phyloP scores from a whole-genome alignment of 495 filamentous ascomycete species.

The Clohesyomyces aquaticus region DNA sequence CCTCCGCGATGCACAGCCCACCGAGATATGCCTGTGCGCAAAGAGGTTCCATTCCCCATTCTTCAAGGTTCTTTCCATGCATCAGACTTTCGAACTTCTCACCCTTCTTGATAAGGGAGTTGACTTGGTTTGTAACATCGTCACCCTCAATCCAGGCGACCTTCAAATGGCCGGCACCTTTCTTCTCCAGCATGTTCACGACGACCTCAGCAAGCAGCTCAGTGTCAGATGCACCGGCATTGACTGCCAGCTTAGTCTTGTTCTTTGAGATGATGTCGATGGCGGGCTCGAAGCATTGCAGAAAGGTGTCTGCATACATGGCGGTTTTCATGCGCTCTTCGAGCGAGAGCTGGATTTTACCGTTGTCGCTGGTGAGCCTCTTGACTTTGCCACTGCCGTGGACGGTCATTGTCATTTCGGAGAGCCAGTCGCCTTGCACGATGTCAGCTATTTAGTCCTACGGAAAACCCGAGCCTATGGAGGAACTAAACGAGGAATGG shows the following conservation, averaged over 20 bases:
- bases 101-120: constrained; percentile 24
- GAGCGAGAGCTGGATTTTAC: constrained; percentile 22
- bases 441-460: not conserved
- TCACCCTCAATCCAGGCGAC: constrained; percentile 41
- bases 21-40: constrained; percentile 44
- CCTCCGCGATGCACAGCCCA: constrained; percentile 41
- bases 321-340: constrained; percentile 33
- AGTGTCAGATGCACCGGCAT: constrained; percentile 34
- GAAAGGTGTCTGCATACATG: constrained; percentile 37
- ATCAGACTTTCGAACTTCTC: constrained; percentile 32
- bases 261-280: constrained; percentile 30
- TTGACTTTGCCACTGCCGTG: constrained; percentile 36
- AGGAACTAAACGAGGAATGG: no score
- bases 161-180: constrained; percentile 33
- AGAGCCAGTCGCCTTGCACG: constrained; percentile 36
- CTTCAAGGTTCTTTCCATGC: constrained; percentile 35
- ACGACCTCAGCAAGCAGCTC: constrained; percentile 31
- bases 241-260: constrained; percentile 35
- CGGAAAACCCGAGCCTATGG: not conserved
- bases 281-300: constrained; percentile 38
- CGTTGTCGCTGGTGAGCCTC: constrained; percentile 17
- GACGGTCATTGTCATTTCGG: constrained; percentile 42
- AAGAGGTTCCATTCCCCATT: constrained; percentile 41
- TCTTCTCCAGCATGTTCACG: constrained; percentile 29
- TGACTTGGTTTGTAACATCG: constrained; percentile 27